These are phyloP conservation scores for Aquanectria penicillioides DNA, from an alignment of 2,329 filamentous ascomycete species.

Conservation along the genomic window DNA sequence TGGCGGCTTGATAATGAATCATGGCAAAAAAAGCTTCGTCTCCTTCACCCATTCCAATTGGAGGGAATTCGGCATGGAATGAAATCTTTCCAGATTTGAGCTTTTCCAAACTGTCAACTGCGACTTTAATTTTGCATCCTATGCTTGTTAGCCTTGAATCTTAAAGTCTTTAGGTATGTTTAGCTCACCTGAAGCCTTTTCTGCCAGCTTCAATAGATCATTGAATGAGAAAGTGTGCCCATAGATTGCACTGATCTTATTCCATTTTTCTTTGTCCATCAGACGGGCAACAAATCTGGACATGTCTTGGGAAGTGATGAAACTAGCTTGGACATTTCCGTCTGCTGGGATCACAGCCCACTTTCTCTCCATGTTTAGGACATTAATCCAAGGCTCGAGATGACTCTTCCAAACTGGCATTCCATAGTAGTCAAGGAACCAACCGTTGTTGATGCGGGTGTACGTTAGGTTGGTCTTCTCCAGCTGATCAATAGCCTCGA, in stretches of 20 bases:
- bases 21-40: slow-evolving; percentile 34
- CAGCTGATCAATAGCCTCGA: slow-evolving; percentile 32
- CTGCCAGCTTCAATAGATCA: slow-evolving; percentile 22
- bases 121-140: slow-evolving; percentile 29
- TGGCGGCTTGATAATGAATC: slow-evolving; percentile 31
- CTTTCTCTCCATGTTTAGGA: slow-evolving; percentile 35
- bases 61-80: slow-evolving; percentile 31
- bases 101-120: slow-evolving; percentile 32
- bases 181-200: slow-evolving; percentile 24
- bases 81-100: slow-evolving; percentile 38
- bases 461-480: slow-evolving; percentile 18
- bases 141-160: not conserved
- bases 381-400: slow-evolving; percentile 37
- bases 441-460: slow-evolving; percentile 35
- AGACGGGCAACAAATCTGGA: slow-evolving; percentile 24
- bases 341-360: slow-evolving; percentile 34
- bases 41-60: slow-evolving; percentile 24
- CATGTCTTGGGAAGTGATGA: slow-evolving; percentile 38
- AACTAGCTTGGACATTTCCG: slow-evolving; percentile 22
- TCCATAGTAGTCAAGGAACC: slow-evolving; percentile 42
- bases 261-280: slow-evolving; percentile 30
- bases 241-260: slow-evolving; percentile 16
- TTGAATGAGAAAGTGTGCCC: slow-evolving; percentile 25
- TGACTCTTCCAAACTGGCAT: slow-evolving; percentile 34
- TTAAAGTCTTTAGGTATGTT: fast-evolving